Evolutionary conservation across 1,284 basidiomycete genomes (phyloP).

Genomic region (Apiotrichum laibachii): DNA sequence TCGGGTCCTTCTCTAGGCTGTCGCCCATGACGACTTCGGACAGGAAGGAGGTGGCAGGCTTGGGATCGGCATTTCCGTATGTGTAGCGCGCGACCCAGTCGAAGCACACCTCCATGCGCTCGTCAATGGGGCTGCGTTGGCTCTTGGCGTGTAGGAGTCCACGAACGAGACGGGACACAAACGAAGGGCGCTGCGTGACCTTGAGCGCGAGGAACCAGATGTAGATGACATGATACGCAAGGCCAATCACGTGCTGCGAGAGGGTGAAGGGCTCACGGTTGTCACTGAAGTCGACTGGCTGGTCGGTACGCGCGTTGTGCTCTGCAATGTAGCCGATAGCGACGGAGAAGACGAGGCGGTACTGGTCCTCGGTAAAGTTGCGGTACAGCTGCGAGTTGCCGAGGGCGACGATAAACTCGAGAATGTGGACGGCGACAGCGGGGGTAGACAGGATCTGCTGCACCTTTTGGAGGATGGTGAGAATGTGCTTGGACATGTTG

Average conservation of each 20-base stretch:
- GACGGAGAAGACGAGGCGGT: conserved; percentile 91
- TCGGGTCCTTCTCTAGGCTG: conserved; percentile 21
- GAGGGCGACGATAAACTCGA: conserved; percentile 85
- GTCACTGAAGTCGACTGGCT: conserved; percentile 57
- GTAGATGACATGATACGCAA: conserved; percentile 91
- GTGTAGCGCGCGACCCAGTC: conserved; percentile 97
- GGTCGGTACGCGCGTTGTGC: conserved; percentile 56
- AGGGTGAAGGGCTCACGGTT: conserved; percentile 75
- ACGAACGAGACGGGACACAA: conserved; percentile 82
- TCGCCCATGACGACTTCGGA: conserved; percentile 59
- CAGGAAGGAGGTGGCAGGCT: conserved; percentile 76
- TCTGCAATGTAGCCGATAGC: conserved; percentile 92
- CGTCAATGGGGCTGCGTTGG: conserved; percentile 70
- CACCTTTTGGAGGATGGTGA: conserved; percentile 80
- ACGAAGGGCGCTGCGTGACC: conserved; percentile 75
- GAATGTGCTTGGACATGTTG: conserved; percentile 76
- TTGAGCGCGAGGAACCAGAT: conserved; percentile 92
- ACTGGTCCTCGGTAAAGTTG: conserved; percentile 91
- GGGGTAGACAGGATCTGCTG: conserved; percentile 94
- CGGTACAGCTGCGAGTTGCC: conserved; percentile 78
- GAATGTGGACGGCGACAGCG: conserved; percentile 90
- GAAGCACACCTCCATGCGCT: conserved; percentile 92
- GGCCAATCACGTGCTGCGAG: conserved; percentile 89
- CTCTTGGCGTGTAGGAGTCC: conserved; percentile 87
- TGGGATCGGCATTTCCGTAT: conserved; percentile 88